Evolutionary conservation across 257 asterid species (phyloP), one percentile per base, ranked within the genome.

Genomic region (Solanum pennellii): DNA sequence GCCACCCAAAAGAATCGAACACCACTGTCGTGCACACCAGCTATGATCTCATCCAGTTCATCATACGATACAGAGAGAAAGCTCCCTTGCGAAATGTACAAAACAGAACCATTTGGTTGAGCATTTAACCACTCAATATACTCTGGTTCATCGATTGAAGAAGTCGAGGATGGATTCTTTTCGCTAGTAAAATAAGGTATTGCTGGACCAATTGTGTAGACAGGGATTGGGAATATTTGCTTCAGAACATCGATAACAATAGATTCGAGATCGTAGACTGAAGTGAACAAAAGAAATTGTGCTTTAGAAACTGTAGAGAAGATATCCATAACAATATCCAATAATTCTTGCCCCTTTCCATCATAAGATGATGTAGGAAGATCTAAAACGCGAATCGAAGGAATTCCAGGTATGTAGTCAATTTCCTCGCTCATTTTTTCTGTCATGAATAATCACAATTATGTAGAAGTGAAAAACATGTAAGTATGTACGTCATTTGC

Each of bases 11-110:
- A 77, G 87, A 91, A 95, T 39, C 93, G 86, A 16, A 93, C 91
- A 1, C 94, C 93, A n/a, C 96, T 93, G 2, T 3, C 62, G 0
- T 21, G 83, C 44, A 94, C 83, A 7, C 97, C 96, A 0, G 87
- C 87, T 0, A 89, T 89, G 9, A 94, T 89, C 59, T 94, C 96
- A 27, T 93, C 94, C 90, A 89, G 56, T 39, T 94, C 95, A 41
- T 90, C 87, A 11, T 35, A 49, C 2, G 98, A 88, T 12, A 87
- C 92, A 1, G 93, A 88, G 5, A 94, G 83, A 79, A 86, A 94
- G 62, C 97, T 95, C 9, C 98, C 98, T 5, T 91, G 90, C 9
- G 98, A 93, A 10, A 94, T 60, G 90, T 93, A 95, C 41, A 94
- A 25, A 7, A 95, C 96, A 0, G 95, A 94, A 42, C 79, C 60